Evolutionary conservation across 176 grass and related monocot genomes (phyloP), one percentile per base, ranked within the genome.

Genomic region (Eragrostis nindensis): DNA sequence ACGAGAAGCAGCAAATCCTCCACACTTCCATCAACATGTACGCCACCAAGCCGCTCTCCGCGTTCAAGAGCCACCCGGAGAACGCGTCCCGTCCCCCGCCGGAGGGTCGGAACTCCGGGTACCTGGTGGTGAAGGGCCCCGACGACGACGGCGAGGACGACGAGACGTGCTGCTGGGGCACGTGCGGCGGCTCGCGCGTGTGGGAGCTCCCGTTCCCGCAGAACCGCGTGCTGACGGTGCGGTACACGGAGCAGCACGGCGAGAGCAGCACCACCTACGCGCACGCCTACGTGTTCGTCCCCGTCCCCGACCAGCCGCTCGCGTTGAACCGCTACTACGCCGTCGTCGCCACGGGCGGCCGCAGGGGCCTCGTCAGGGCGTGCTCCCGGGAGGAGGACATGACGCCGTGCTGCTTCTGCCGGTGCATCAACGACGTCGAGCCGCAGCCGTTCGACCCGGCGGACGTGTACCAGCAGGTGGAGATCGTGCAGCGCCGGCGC

Each of bases 401-500:
- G 82, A 49, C 17, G 0, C 13, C 85, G 71, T 59, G 68, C 83
- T 94, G 85, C 74, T 64, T 83, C 60, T 80, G 68, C 74, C 47
- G 39, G 18, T 56, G 69, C 62, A 49, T 88, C 84, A 39, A 36
- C 16, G 83, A 88, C 68, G 76, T 55, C 15, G 49, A 81, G 42
- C 86, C 88, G 9, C 87, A 30, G 54, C 85, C 59, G 22, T 89
- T 94, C 36, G 71, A 91, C 56, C 86, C 90, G 43, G 79, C 59
- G 9, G 86, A 94, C 48, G 61, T 94, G 18, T 94, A 94, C 83
- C 92, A 94, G 62, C 86, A 91, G 79, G 49, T 94, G 13, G 86
- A 94, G 76, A 79, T 94, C 62, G 70, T 94, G 6, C 70, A 18
- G 56, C 74, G 9, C 70, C 26, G 52, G 49, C 56, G 62, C 9